Base-by-base conservation (phyloP, 78 protist genomes). In the Monosiga brevicollis region DNA sequence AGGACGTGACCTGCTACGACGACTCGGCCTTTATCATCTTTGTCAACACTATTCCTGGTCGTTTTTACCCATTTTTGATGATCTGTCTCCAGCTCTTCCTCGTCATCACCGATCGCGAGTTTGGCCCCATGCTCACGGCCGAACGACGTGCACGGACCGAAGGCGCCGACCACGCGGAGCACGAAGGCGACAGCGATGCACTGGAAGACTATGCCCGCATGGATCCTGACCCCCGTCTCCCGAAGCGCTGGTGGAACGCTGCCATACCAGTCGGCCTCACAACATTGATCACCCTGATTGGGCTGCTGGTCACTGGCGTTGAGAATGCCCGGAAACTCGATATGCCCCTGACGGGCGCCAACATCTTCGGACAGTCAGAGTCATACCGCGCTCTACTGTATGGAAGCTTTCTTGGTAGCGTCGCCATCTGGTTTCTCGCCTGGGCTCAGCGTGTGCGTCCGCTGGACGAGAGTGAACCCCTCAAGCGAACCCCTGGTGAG, bases 61-160 rank as follows among this genome's bases (percentile, higher is more conserved):
- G 82, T 79, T 34, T 79, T 79, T 37, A n/a, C n/a, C n/a, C n/a
- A 79, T 79, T 15, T 36, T 9, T 37, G 36, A 79, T 54, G 34
- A 34, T 35, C 34, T 79, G 82, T n/a, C n/a, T n/a, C n/a, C n/a
- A n/a, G n/a, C n/a, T n/a, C n/a, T n/a, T n/a, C n/a, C n/a, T n/a
- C n/a, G n/a, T n/a, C n/a, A n/a, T n/a, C n/a, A n/a, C n/a, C n/a
- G 82, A 36, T 9, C 43, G 82, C 15, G 82, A 79, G 37, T 79
- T 36, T 79, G 82, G 82, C 34, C 82, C 82, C 25, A 79, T 79
- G 82, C 36, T 79, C 34, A 40, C 6, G 34, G 82, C 82, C 25
- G 82, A 79, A 15, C n/a, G 36, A 15, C 25, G 82, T 24, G 82
- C 82, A 10, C 26, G 37, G 6, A 9, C 32, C 26, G 42, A n/a